These are phyloP conservation scores for Elaeis oleifera DNA, from an alignment of 202 grass and related monocot genomes.

Conservation along the genomic window DNA sequence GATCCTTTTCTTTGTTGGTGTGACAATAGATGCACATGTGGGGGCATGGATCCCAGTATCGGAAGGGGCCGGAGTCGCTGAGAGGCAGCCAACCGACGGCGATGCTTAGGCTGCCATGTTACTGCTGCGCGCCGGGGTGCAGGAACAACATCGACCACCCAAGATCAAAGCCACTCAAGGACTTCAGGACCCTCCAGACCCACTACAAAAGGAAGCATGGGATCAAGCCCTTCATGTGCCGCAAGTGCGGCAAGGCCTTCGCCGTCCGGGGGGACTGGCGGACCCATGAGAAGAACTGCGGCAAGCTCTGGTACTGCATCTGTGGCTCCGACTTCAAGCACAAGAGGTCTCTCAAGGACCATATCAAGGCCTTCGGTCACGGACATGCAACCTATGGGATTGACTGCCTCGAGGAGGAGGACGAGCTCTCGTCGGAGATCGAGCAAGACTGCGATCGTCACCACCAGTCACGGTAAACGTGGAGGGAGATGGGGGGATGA, in stretches of 20 bases:
- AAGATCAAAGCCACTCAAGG: slow-evolving; percentile 52
- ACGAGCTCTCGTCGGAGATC: slow-evolving; percentile 11
- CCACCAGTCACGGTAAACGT: not conserved
- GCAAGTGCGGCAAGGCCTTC: slow-evolving; percentile 81
- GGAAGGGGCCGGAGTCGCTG: slow-evolving; percentile 65
- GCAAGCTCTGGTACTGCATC: slow-evolving; percentile 84
- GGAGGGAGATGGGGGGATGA: too few relatives aligned
- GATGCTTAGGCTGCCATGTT: slow-evolving; percentile 78
- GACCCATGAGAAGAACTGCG: slow-evolving; percentile 89
- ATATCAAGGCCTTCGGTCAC: slow-evolving; percentile 50
- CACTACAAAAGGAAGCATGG: slow-evolving; percentile 85
- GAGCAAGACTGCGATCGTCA: not conserved
- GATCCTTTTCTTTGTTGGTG: too few relatives aligned
- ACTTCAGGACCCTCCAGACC: slow-evolving; percentile 74
- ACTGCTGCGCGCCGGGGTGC: slow-evolving; percentile 62
- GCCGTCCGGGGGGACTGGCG: slow-evolving; percentile 84
- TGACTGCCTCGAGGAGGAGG: slow-evolving; percentile 46
- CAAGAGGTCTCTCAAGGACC: slow-evolving; percentile 77
- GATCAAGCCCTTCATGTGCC: slow-evolving; percentile 90
- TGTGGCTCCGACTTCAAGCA: slow-evolving; percentile 89
- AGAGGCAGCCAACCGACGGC: slow-evolving; percentile 71
- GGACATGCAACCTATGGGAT: slow-evolving; percentile 41
- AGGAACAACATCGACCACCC: slow-evolving; percentile 76
- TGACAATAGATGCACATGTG: slow-evolving; percentile 71
- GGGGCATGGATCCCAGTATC: slow-evolving; percentile 78